Base-by-base conservation (phyloP, 2,329 filamentous ascomycete species). In the Beauveria pseudobassiana region DNA sequence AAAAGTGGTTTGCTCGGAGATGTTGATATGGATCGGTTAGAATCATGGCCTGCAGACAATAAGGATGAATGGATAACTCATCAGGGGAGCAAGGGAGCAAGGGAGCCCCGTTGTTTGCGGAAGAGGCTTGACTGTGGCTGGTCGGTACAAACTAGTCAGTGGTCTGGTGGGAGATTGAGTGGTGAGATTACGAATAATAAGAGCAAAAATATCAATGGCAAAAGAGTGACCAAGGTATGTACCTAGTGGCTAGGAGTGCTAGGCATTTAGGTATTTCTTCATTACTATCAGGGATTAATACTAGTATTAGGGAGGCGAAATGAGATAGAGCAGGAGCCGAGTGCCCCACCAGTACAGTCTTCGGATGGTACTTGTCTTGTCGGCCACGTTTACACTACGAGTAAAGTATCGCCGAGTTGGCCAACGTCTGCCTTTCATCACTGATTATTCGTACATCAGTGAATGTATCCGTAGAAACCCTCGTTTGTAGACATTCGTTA, bases 101-200 rank as follows among this genome's bases (percentile, higher is more conserved):
- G 30, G 30, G 30, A 14, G 30, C 30, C 56, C 57, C 24, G n/a
- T 59, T 52, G 54, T 40, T 52, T 45, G 48, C 57, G 57, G 57
- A 51, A 52, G 57, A 45, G 57, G 57, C 48, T 59, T 59, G 56
- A 14, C 12, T 34, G 30, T 34, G 30, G 30, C 30, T 34, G 30
- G 30, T 34, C 30, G 30, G 12, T 3, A 34, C 30, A 34, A 34
- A 28, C 24, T 16, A 45, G 56, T 59, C 34, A 38, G 38, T 48
- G 56, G 51, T 51, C 22, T 56, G 43, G 48, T 24, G 28, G 42
- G 30, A 34, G 46, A 22, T 5, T 16, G 12, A 22, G 45, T 16
- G 40, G 18, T n/a, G 34, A 9, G 20, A 20, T 43, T 43, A 45
- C 22, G 22, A 24, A 14, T 55, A 22, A 16, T 30, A 24, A 40